These are phyloP conservation scores for Harringtonia aguacate DNA, from an alignment of 2,329 filamentous ascomycete genomes.

Conservation along the genomic window DNA sequence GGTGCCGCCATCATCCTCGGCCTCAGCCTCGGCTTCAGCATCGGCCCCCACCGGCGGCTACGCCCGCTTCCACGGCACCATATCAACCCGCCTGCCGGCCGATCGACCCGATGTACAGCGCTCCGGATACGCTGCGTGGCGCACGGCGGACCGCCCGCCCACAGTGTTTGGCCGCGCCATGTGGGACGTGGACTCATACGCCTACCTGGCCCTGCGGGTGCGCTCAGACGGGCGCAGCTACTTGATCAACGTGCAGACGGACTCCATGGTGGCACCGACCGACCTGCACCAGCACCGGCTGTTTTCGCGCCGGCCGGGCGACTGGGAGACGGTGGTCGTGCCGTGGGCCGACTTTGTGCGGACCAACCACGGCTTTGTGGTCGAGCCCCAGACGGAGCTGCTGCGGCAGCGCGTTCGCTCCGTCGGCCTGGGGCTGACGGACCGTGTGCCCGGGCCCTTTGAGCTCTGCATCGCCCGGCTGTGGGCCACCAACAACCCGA, in stretches of 20 bases:
- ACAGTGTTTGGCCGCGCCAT: conserved; percentile 79
- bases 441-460: conserved; percentile 80
- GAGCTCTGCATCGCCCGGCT: conserved; percentile 76
- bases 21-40: conserved; percentile 8
- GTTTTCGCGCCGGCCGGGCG: conserved; percentile 64
- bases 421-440: conserved; percentile 79
- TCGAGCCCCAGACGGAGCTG: conserved; percentile 88
- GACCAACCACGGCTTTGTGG: conserved; percentile 83
- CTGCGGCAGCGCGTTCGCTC: conserved; percentile 76
- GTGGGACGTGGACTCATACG: conserved; percentile 86
- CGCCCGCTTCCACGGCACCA: conserved; percentile 74
- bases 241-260: conserved; percentile 91
- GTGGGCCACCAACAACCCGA: conserved; percentile 73
- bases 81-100: conserved; percentile 73
- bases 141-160: conserved; percentile 64
- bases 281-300: conserved; percentile 92
- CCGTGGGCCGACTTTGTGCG: conserved; percentile 89
- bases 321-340: conserved; percentile 94
- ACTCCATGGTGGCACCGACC: conserved; percentile 75
- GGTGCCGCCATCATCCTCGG: conserved; percentile 22
- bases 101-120: conserved; percentile 65
- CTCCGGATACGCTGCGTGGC: conserved; percentile 82
- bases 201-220: conserved; percentile 76
- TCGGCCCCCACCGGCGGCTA: conserved; percentile 34
- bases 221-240: conserved; percentile 88